These are phyloP conservation scores for Zygoascus tannicola DNA, from an alignment of 805 yeast genomes.

Conservation along the genomic window DNA sequence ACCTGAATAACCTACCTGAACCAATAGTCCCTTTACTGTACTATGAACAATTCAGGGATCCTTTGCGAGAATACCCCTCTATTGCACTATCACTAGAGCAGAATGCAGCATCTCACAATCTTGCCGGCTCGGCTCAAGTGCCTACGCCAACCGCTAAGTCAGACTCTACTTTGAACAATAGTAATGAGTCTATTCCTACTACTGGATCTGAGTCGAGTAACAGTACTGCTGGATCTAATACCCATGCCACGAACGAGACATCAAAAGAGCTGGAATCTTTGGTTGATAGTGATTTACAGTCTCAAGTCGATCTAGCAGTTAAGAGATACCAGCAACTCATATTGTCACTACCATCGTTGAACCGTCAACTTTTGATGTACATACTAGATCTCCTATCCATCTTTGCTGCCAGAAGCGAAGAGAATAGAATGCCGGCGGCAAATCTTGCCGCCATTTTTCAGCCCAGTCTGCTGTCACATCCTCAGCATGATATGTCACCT, in stretches of 20 bases:
- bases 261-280: background rate
- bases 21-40: constrained; percentile 75
- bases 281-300: constrained; percentile 7
- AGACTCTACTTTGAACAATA: background rate
- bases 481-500: constrained; percentile 85
- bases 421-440: constrained; percentile 84
- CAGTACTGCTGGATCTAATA: background rate
- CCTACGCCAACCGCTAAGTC: background rate
- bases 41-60: constrained; percentile 72
- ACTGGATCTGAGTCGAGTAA: background rate
- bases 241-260: background rate
- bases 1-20: constrained; percentile 79
- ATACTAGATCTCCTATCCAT: constrained; percentile 77
- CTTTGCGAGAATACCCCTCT: constrained; percentile 51
- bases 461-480: constrained; percentile 91
- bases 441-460: constrained; percentile 94
- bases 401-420: constrained; percentile 68
- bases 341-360: constrained; percentile 59
- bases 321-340: constrained; percentile 63
- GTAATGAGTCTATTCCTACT: background rate
- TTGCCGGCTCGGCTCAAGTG: background rate
- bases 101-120: background rate
- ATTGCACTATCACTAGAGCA: constrained; percentile 48
- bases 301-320: constrained; percentile 38
- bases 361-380: constrained; percentile 76